Base-by-base conservation (phyloP, 805 yeast genomes). In the Wickerhamomyces subpelliculosus region DNA sequence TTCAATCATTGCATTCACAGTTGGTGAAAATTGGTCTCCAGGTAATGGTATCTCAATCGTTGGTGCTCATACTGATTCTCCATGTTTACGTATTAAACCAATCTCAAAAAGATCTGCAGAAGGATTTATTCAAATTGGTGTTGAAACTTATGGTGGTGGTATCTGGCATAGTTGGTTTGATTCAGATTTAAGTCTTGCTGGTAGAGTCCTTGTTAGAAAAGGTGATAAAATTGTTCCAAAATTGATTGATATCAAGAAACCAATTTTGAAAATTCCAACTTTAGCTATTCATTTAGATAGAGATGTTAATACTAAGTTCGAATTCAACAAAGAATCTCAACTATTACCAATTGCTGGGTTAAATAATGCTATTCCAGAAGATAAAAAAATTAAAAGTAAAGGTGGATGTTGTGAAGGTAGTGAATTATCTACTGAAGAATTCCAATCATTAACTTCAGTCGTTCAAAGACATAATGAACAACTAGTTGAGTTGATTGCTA, bases 101-200 rank as follows among this genome's bases (percentile, higher is more conserved):
- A 68, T 83, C 23, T 84, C 95, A 19, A 78, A 80, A 54, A 75
- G 74, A 48, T 59, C 65, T 10, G 64, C 69, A 14, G 89, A 84
- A 50, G 95, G 95, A 1, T 90, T 78, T 52, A 71, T 78, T 39
- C 96, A 89, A 58, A 78, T 93, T 16, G 97, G 96, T 27, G 95
- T 93, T 9, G 97, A 93, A 61, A 75, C 81, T 35, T 90, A 90
- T 54, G 97, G 98, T 40, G 97, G 97, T 26, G 93, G 96, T 36
- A 79, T 89, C 39, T 93, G 97, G 78, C 96, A 86, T 57, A 77
- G 96, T 5, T 90, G 97, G 97, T 90, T 93, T 55, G 98, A 90
- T 60, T 77, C 97, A 42, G 97, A 90, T 58, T 70, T 93, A 49
- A 73, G 90, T 27, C 66, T 88, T 42, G 97, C 97, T 8, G 98